Evolutionary conservation across 805 yeast genomes (phyloP).

Genomic region (Ogataea dorogensis): DNA sequence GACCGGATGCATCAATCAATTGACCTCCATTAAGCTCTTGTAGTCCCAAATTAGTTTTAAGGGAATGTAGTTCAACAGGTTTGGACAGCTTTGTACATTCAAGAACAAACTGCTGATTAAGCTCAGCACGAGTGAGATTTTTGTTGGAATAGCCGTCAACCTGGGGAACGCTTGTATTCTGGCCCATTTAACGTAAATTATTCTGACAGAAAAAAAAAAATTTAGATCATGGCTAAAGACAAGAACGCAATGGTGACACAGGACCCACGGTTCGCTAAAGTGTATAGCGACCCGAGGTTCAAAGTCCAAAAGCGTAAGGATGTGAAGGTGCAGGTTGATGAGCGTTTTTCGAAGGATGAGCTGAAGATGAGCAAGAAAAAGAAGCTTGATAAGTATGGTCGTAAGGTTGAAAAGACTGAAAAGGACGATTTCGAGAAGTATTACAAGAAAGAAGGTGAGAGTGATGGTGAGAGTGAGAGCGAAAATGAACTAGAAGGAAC

Average conservation of each 20-base stretch:
- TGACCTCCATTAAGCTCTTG: conserved; percentile 24
- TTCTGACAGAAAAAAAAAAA: conserved; percentile 9
- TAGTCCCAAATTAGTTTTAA: conserved; percentile 24
- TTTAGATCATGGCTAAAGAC: conserved; percentile 8
- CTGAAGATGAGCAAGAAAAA: conserved; percentile 58
- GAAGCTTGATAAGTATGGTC: conserved; percentile 83
- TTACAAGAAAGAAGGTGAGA: conserved; percentile 44
- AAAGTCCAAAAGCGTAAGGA: conserved; percentile 67
- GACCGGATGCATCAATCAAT: conserved; percentile 27
- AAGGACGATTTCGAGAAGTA: conserved; percentile 59
- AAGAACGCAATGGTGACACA: conserved; percentile 35
- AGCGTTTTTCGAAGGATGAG: conserved; percentile 72
- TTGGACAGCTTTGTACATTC: conserved; percentile 20
- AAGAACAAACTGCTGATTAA: conserved; percentile 20
- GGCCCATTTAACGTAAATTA: conserved; percentile 22
- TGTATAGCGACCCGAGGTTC: conserved; percentile 88
- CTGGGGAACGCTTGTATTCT: conserved; percentile 15
- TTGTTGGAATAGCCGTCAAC: conserved; percentile 11
- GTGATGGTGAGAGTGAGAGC: conserved; percentile 45
- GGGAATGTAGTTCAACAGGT: conserved; percentile 25
- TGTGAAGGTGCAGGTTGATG: conserved; percentile 76
- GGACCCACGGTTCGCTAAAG: conserved; percentile 77
- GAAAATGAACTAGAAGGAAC: conserved; percentile 34
- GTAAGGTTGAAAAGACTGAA: conserved; percentile 53
- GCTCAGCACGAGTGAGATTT: conserved; percentile 16